phyloP scores from a whole-genome alignment of 2,329 filamentous ascomycete species.

The Cucurbitaria berberidis region DNA sequence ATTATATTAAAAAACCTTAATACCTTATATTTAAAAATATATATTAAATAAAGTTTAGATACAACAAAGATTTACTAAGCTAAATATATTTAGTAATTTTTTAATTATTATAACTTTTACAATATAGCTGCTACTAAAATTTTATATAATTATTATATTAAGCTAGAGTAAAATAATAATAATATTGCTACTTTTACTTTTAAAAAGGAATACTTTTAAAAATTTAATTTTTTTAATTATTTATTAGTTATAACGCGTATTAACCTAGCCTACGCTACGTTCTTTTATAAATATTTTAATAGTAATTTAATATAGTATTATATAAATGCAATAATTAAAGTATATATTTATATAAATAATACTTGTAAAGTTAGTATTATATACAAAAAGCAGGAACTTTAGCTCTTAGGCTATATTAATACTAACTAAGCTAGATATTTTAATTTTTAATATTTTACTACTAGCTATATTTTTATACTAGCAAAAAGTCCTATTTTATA shows the following conservation, averaged over 20 bases:
- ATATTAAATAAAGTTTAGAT: neutral
- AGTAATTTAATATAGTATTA: neutral
- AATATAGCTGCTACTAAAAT: neutral
- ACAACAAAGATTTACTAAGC: neutral
- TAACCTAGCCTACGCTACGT: neutral
- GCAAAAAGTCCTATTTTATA: neutral
- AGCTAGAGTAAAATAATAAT: neutral
- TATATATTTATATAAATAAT: neutral
- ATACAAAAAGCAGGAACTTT: neutral
- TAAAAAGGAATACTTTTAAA: neutral
- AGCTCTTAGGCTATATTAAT: neutral
- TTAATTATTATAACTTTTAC: neutral
- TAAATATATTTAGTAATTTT: neutral
- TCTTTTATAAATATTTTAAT: neutral
- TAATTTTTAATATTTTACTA: neutral
- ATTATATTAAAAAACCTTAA: neutral
- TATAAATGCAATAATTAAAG: neutral
- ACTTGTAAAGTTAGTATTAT: neutral
- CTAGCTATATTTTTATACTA: neutral
- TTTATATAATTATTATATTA: neutral
- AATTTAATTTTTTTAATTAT: neutral
- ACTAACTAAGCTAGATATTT: neutral
- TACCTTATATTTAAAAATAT: neutral
- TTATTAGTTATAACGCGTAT: neutral
- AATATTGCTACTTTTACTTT: neutral